Percentiles rank a stretch among this genome's conserved stretches.
These are phyloP conservation scores for Metschnikowia santaceciliae DNA, from an alignment of 805 yeast species.

Conservation along the genomic window DNA sequence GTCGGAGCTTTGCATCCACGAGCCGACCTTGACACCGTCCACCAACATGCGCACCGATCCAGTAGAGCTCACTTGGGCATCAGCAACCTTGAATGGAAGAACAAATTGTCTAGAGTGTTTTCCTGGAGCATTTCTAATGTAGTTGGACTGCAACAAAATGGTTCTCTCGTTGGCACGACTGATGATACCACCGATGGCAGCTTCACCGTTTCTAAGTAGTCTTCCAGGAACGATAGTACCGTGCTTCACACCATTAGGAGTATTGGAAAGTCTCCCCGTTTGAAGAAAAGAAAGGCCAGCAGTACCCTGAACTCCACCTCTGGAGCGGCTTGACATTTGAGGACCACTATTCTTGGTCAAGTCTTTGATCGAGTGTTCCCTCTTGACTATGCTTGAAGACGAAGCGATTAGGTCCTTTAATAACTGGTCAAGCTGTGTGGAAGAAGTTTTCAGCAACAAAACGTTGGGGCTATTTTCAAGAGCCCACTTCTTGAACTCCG, in stretches of 20 bases:
- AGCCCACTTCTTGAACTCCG: slow-evolving; percentile 54
- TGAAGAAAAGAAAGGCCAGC: slow-evolving; percentile 73
- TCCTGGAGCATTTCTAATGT: slow-evolving; percentile 33
- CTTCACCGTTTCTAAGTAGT: slow-evolving; percentile 44
- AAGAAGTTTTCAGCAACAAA: slow-evolving; percentile 22
- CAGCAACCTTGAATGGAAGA: slow-evolving; percentile 40
- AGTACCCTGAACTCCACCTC: slow-evolving; percentile 50
- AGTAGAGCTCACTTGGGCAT: slow-evolving; percentile 32
- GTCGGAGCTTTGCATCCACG: slow-evolving; percentile 34
- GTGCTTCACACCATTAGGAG: slow-evolving; percentile 65
- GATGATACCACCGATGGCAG: slow-evolving; percentile 57
- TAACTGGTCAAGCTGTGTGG: slow-evolving; percentile 24
- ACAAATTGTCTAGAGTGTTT: slow-evolving; percentile 41
- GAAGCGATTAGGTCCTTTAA: slow-evolving; percentile 32
- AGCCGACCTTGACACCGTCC: slow-evolving; percentile 39
- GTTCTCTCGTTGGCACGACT: slow-evolving; percentile 33
- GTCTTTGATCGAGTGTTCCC: slow-evolving; percentile 21
- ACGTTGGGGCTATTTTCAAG: slow-evolving; percentile 44
- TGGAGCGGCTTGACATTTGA: slow-evolving; percentile 10
- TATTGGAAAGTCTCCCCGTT: slow-evolving; percentile 61
- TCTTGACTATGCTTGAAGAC: slow-evolving; percentile 20
- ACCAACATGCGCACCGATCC: slow-evolving; percentile 40
- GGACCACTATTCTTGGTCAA: slow-evolving; percentile 19
- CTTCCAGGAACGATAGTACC: slow-evolving; percentile 67
- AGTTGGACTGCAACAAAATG: slow-evolving; percentile 32